Evolutionary conservation across 2,329 filamentous ascomycete genomes (phyloP), one percentile per base, ranked within the genome.

Genomic region (Botrytis hyacinthi): DNA sequence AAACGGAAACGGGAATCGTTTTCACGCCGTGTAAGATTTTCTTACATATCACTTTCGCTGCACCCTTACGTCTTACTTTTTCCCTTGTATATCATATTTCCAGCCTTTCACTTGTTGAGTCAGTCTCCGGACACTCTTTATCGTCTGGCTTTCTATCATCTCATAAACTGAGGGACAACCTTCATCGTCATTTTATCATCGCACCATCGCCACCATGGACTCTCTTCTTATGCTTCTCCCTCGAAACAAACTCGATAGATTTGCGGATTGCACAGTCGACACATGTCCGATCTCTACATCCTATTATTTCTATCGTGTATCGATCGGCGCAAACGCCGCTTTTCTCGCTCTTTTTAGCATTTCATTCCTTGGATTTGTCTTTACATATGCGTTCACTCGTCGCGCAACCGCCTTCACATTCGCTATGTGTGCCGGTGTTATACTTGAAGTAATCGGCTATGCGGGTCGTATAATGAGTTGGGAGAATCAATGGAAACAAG

Each of bases 391-490:
- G 46, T 71, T 84, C 67, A 85, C 82, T 16, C 85, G 86, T 71
- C 83, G 82, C 69, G 87, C 85, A 18, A 84, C 84, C 73, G 83
- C 82, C 67, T 90, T 89, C 81, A 83, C 83, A 71, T 76, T 86
- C n/a, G 85, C 86, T 62, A 86, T 92, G 82, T 72, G 83, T 1
- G 80, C 86, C 0, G 90, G 90, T 10, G 83, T 87, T 29, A 67
- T 85, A 59, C 83, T 84, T 46, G 90, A 92, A 80, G 81, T 90
- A 22, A 76, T 90, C 37, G 90, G 90, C 18, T 92, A 92, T 76
- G 81, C 80, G 0, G 90, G 87, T 4, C 85, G 90, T 16, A 81
- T 92, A 46, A 82, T 86, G 77, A 86, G 88, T 78, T 85, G 85
- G 78, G 68, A 85, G 54, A 86, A 91, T 77, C 85, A 85, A 5